Percentiles rank a stretch among this genome's conserved stretches.
Conservation (phyloP, 169 alveolate genomes). For the Cryptosporidium tyzzeri region DNA sequence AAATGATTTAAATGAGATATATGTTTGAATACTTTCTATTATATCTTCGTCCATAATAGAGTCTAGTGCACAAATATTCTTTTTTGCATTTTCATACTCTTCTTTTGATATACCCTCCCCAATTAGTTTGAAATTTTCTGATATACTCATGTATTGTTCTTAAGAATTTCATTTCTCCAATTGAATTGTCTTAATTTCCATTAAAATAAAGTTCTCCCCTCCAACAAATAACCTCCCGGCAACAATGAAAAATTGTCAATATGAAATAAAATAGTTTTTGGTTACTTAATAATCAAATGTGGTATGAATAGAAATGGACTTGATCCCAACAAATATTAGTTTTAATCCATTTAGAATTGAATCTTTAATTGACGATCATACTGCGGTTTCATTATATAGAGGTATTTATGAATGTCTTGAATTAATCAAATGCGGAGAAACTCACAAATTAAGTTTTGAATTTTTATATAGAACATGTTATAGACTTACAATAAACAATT, state of each 20-base stretch:
- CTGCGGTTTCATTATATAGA: constrained; percentile 37
- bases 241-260: background rate
- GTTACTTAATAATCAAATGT: background rate
- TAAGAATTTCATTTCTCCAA: constrained; percentile 12
- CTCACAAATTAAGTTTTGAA: constrained; percentile 66
- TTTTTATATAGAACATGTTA: constrained; percentile 71
- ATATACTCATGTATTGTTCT: constrained; percentile 15
- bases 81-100: constrained; percentile 51
- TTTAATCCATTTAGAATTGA: constrained; percentile 42
- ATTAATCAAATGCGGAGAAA: constrained; percentile 39
- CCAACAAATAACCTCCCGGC: constrained; percentile 8
- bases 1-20: constrained; percentile 33
- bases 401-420: constrained; percentile 27
- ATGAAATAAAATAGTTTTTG: constrained; percentile 19
- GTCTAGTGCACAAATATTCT: constrained; percentile 21
- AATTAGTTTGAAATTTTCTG: constrained; percentile 9
- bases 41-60: constrained; percentile 66
- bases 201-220: constrained; percentile 19
- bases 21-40: constrained; percentile 27
- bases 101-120: constrained; percentile 42
- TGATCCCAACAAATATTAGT: background rate
- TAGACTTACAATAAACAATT: constrained; percentile 58
- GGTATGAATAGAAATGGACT: constrained; percentile 3
- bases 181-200: background rate
- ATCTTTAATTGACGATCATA: constrained; percentile 50